Evolutionary conservation across 345 rosid genomes (phyloP).

Genomic region (Microcos paniculata): DNA sequence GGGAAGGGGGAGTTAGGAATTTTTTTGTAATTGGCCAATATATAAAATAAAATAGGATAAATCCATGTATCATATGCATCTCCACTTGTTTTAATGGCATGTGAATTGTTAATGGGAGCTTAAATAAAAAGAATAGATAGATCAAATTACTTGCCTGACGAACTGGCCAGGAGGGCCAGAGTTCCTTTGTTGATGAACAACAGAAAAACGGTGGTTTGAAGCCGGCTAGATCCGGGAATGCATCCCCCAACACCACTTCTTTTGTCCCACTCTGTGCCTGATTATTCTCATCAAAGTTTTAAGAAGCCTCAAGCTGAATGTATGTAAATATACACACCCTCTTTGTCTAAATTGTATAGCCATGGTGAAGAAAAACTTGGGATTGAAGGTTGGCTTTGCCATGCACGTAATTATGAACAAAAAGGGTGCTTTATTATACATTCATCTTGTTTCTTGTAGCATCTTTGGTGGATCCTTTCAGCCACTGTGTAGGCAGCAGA

Average conservation of each 20-base stretch:
- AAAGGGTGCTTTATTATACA: no score
- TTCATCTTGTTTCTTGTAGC: no score
- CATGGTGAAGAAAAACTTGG: neutral
- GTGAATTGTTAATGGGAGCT: no score
- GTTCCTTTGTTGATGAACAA: neutral
- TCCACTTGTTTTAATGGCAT: no score
- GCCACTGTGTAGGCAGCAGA: no score
- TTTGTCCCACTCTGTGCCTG: neutral
- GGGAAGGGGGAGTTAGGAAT: neutral
- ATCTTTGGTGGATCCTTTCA: no score
- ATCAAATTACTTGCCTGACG: neutral
- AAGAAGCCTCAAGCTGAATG: neutral
- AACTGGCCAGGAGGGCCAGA: neutral
- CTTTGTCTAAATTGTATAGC: neutral
- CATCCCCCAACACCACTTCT: neutral
- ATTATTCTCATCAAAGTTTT: neutral
- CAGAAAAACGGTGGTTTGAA: neutral
- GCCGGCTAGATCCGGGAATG: neutral
- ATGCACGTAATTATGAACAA: no score
- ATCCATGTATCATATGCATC: neutral
- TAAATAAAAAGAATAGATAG: neutral
- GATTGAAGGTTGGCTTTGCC: neutral
- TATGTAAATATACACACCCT: neutral
- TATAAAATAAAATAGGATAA: no score
- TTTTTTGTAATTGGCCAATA: conserved; percentile 10